Conservation (phyloP, 345 rosid genomes). For the Pugionium dolabratum region DNA sequence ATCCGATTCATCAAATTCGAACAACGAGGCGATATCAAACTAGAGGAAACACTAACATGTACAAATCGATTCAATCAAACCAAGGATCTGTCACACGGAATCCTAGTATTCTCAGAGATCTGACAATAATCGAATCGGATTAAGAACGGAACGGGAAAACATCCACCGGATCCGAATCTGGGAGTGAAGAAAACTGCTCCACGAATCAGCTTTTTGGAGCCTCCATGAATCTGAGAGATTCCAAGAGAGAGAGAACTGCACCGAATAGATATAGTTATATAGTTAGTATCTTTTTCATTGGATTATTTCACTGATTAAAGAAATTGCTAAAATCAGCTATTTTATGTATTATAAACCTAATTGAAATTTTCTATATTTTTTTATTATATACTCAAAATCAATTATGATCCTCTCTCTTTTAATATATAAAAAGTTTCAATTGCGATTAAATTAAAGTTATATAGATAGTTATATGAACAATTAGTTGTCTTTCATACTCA, state of each 20-base stretch:
- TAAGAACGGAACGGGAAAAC: slow-evolving; percentile 44
- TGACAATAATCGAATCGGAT: slow-evolving; percentile 33
- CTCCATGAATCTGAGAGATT: slow-evolving; percentile 42
- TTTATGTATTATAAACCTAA: no score
- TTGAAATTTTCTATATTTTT: no score
- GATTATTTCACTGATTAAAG: no score
- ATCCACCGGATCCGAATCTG: slow-evolving; percentile 48
- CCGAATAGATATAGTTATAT: no score
- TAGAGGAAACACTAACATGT: slow-evolving; percentile 4
- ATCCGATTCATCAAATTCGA: slow-evolving; percentile 20
- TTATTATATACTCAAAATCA: no score
- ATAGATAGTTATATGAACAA: no score
- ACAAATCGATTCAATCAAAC: slow-evolving; percentile 15
- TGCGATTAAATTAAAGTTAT: no score
- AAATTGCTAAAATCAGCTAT: no score
- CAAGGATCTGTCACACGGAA: slow-evolving; percentile 26
- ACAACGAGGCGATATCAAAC: slow-evolving; percentile 12
- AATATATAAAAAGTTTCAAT: no score
- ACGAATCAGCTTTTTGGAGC: slow-evolving; percentile 39
- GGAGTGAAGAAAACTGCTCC: slow-evolving; percentile 21
- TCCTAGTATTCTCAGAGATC: slow-evolving; percentile 14
- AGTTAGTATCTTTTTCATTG: no score
- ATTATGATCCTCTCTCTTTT: no score
- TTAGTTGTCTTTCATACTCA: no score
- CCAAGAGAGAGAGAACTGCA: slow-evolving; percentile 34